Evolutionary conservation across 768 basidiomycete species (phyloP), one percentile per base, ranked within the genome.

Genomic region (Filobasidium wieringae): DNA sequence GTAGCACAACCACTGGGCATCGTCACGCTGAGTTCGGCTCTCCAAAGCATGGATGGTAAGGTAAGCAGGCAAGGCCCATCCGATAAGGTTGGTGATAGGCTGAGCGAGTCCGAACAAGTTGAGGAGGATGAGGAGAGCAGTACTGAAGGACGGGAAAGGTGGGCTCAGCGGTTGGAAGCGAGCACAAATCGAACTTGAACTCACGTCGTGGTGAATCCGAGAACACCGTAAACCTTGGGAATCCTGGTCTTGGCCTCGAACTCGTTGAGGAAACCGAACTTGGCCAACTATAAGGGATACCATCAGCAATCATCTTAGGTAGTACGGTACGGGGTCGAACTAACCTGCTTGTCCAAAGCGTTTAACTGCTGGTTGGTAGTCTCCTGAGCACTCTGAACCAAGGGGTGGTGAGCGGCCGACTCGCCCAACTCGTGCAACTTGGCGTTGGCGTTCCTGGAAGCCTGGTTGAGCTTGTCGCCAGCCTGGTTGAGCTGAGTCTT

Each of bases 1-100:
- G 79, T 97, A 96, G 1, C 91, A 92, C 69, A 96, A 80, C 91
- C 91, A 96, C 76, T 95, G 91, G 66, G 86, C 79, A 76, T 93
- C 87, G 65, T 93, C 89, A 65, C 85, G 62, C 34, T 58, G 83
- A 78, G 1, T 79, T 19, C 88, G 87, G 4, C 80, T 76, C 76
- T 97, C 93, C 70, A 99, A 82, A 27, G 95, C 92, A 76, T 86
- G 87, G 79, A 96, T 83, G 49, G 92, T 95, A 73, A 96, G 82
- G 74, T 89, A 97, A 4, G 91, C 90, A 26, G 95, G 95, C 67
- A 97, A 80, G 29, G 78, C 87, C 85, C 87, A 97, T 54, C 92
- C 95, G 69, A 99, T 82, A 66, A 95, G 79, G 77, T 95, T 93
- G 58, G 93, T 92, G 64, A 93, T 80, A 67, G 91, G 88, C 6